Evolutionary conservation across 768 basidiomycete genomes (phyloP).

Genomic region (Leccinum barrowsii): DNA sequence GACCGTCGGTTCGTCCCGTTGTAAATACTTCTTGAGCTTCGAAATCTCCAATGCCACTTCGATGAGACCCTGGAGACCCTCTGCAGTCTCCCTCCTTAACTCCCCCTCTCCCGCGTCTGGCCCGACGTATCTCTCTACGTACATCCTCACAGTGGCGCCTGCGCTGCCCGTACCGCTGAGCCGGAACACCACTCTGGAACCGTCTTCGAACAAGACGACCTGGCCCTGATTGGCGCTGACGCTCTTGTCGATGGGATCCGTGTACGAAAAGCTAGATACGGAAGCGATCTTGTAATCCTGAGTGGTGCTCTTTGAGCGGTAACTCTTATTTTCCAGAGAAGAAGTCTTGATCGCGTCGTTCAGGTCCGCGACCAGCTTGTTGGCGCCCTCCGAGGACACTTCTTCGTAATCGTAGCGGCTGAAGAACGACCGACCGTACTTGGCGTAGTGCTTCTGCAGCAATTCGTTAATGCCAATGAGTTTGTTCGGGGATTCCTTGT

Average conservation of each 20-base stretch:
- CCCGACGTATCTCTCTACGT: slow-evolving; percentile 89
- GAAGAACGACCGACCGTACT: slow-evolving; percentile 97
- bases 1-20: slow-evolving; percentile 89
- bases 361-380: slow-evolving; percentile 77
- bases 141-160: slow-evolving; percentile 95
- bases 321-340: slow-evolving; percentile 64
- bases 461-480: slow-evolving; percentile 90
- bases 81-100: slow-evolving; percentile 71
- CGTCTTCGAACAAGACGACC: slow-evolving; percentile 87
- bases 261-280: slow-evolving; percentile 91
- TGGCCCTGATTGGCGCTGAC: slow-evolving; percentile 95
- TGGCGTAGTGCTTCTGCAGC: slow-evolving; percentile 80
- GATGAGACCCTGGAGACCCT: slow-evolving; percentile 91
- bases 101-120: slow-evolving; percentile 61
- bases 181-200: slow-evolving; percentile 92
- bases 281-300: slow-evolving; percentile 74
- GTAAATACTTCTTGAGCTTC: slow-evolving; percentile 82
- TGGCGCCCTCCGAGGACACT: slow-evolving; percentile 86
- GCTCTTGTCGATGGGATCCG: slow-evolving; percentile 94
- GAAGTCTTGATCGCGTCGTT: slow-evolving; percentile 64
- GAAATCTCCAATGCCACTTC: slow-evolving; percentile 88
- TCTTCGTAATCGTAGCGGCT: slow-evolving; percentile 99
- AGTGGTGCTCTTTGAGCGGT: slow-evolving; percentile 63
- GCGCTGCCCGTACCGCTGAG: slow-evolving; percentile 94
- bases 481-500: slow-evolving; percentile 68